Base-by-base conservation (phyloP, 176 grass and related monocot species). In the Oryza coarctata region DNA sequence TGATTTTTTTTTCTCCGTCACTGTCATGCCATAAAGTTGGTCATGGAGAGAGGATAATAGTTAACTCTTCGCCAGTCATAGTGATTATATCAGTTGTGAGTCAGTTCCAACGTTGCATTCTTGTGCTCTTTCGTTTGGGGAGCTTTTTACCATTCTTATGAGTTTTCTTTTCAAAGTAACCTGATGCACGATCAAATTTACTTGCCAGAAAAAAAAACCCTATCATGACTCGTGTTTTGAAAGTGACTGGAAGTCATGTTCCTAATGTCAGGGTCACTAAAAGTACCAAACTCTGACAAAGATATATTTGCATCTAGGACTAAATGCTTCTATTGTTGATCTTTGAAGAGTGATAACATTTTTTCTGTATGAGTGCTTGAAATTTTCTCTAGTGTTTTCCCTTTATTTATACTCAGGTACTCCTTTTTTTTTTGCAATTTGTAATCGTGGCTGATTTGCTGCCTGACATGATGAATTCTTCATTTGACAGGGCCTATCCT, bases 401-500 rank as follows among this genome's bases (percentile, higher is more conserved):
- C 33, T 2, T 69, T 63, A 60, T 41, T 18, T 33, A 25, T 25
- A 23, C 20, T 29, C 64, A 26, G 30, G 25, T 9, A 52, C 5
- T 41, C 30, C 18, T 74, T 4, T 58, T 23, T n/a, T 8, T 74
- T 20, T 78, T 30, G 5, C 34, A 13, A 7, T 50, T 23, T 71
- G 17, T 29, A 18, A 11, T 7, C 7, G 6, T 65, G 11, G 14
- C 40, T 75, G 28, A 32, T 45, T 64, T 63, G 17, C 12, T 2
- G 17, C 20, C 74, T 38, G 0, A 40, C 78, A 44, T 40, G 2
- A 50, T 78, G 25, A 36, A 26, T 34, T 75, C 38, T 52, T 30
- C 15, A 5, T 73, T 72, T 57, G 5, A 3, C 81, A 97, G 94
- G 94, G 45, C 94, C 94, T 41, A 91, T 94, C 71, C 87, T 97